These are phyloP conservation scores for Ramalina peruviana DNA, from an alignment of 495 filamentous ascomycete species.

Conservation along the genomic window DNA sequence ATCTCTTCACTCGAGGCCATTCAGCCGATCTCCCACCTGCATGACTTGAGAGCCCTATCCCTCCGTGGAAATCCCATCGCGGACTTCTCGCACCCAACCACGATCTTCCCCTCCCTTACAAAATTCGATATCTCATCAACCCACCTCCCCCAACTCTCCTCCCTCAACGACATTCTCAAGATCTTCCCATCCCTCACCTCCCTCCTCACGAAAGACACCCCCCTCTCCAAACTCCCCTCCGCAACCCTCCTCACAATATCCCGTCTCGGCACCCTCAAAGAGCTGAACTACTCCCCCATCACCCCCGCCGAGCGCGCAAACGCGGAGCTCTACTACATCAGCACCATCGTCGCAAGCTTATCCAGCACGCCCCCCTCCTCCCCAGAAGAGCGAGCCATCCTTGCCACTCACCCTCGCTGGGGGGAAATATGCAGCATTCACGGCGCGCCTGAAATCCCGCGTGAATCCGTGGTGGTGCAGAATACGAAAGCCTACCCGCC, in stretches of 20 bases:
- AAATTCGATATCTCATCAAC: slow-evolving; percentile 48
- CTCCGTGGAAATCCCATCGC: slow-evolving; percentile 20
- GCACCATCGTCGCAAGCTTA: slow-evolving; percentile 60
- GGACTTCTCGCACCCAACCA: neutral
- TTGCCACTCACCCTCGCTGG: slow-evolving; percentile 54
- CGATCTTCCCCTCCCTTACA: slow-evolving; percentile 5
- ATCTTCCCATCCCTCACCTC: slow-evolving; percentile 29
- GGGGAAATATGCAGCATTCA: slow-evolving; percentile 57
- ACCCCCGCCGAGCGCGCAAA: slow-evolving; percentile 59
- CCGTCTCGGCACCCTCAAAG: slow-evolving; percentile 50
- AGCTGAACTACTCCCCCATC: slow-evolving; percentile 69
- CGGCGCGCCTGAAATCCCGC: slow-evolving; percentile 45
- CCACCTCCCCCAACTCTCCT: slow-evolving; percentile 24
- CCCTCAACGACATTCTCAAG: slow-evolving; percentile 11
- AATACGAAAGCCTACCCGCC: slow-evolving; percentile 25
- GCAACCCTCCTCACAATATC: slow-evolving; percentile 77
- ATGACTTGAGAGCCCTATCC: slow-evolving; percentile 38
- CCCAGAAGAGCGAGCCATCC: slow-evolving; percentile 33
- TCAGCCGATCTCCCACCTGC: slow-evolving; percentile 38
- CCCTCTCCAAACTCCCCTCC: slow-evolving; percentile 51
- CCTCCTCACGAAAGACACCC: slow-evolving; percentile 73
- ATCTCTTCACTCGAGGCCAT: slow-evolving; percentile 48
- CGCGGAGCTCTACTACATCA: slow-evolving; percentile 86
- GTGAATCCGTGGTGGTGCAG: slow-evolving; percentile 4
- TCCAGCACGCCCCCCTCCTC: slow-evolving; percentile 37